These are phyloP conservation scores for Phaeodactylum tricornutum DNA, from an alignment of 108 stramenopile genomes.

Conservation along the genomic window DNA sequence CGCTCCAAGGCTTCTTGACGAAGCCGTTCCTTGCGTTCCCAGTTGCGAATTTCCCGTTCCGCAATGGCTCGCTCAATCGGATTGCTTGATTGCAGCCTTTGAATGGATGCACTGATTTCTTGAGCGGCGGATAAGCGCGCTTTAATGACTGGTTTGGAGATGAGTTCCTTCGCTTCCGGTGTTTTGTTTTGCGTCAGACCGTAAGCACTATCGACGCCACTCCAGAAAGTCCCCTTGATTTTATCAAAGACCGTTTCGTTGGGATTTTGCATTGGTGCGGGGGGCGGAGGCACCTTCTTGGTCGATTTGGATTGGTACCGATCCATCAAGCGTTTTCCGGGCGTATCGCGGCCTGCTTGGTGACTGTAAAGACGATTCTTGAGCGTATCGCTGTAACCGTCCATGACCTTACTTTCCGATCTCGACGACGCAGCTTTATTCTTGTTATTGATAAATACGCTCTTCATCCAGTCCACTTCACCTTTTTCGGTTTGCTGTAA, in stretches of 20 bases:
- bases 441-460: too few relatives aligned
- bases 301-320: background rate
- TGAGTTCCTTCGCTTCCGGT: background rate
- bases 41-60: slow-evolving; percentile 6
- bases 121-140: background rate
- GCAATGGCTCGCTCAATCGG: background rate
- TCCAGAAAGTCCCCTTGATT: background rate
- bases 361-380: background rate
- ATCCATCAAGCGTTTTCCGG: background rate
- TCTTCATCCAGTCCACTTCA: too few relatives aligned
- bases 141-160: background rate
- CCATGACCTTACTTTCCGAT: background rate
- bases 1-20: slow-evolving; percentile 1
- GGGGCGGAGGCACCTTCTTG: background rate
- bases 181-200: background rate
- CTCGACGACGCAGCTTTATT: background rate
- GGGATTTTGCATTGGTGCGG: too few relatives aligned
- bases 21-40: slow-evolving; percentile 4
- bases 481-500: too few relatives aligned
- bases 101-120: background rate
- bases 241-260: too few relatives aligned
- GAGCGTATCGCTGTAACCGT: background rate
- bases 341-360: background rate
- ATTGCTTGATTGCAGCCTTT: background rate
- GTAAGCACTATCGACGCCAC: background rate